Base-by-base conservation (phyloP, 768 basidiomycete genomes). In the Lanmaoa rubissima region DNA sequence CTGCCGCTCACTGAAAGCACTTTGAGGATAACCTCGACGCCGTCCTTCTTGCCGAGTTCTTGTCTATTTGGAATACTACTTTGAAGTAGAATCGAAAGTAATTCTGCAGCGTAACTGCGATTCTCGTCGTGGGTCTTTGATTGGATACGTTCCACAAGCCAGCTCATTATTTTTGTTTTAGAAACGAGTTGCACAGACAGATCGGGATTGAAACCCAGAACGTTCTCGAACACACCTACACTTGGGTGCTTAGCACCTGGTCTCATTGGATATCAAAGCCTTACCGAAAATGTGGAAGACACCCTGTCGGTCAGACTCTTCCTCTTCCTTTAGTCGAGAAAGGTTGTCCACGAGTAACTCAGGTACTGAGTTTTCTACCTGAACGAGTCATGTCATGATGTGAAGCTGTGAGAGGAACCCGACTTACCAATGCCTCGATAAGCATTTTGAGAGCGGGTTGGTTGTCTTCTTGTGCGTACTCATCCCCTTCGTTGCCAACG, bases 271-370 rank as follows among this genome's bases (percentile, higher is more conserved):
- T 38, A 36, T n/a, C 11, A 21, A 41, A 10, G 12, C 42, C 74
- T 50, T 64, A 88, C 90, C 90, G n/a, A 98, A 75, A 34, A 96
- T 85, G 67, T 97, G 93, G 75, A 93, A 98, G 43, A 97, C 82
- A 8, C 97, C 97, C 68, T 92, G 90, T 47, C 85, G 78, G 68
- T 98, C 97, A 0, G 90, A 82, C 66, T 98, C 95, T 70, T 98
- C 95, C 19, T 73, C 72, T 71, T 98, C 95, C 64, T 95, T 91
- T n/a, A 99, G 73, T 28, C 97, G 86, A 43, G 80, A 74, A 21
- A 98, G 76, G 68, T 98, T 98, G 61, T 93, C 87, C 4, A 95
- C 93, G 8, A 98, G 80, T 3, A 98, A 75, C 69, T 98, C 95
- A 51, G 95, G 74, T 4, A 94, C 80, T 1, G 92, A 88, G 66